A percentile compares a stretch with the other conserved stretches of the same genome.
Conservation (phyloP, 768 basidiomycete species). For the Collybia nuda region DNA sequence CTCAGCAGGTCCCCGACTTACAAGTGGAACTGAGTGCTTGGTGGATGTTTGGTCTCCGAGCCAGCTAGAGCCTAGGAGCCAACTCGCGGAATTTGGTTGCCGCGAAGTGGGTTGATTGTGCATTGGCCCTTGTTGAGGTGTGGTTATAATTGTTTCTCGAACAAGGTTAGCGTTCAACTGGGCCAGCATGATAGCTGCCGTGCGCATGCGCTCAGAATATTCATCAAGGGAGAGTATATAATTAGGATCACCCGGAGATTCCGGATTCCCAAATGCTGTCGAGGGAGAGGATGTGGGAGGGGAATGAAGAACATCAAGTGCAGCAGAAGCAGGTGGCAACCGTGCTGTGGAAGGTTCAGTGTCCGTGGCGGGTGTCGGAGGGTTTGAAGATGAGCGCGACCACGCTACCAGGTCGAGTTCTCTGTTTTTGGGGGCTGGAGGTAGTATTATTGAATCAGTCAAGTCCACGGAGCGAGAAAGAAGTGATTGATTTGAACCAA, state of each 20-base stretch:
- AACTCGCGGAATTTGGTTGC: constrained; percentile 27
- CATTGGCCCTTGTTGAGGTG: constrained; percentile 5
- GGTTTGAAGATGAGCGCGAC: constrained; percentile 60
- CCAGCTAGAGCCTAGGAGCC: constrained; percentile 60
- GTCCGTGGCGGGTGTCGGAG: constrained; percentile 30
- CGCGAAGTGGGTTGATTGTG: constrained; percentile 2
- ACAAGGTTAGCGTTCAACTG: constrained; percentile 86
- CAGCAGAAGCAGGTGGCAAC: constrained; percentile 3
- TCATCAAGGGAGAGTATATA: constrained; percentile 82
- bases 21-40: constrained; percentile 16
- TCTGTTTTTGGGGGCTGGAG: constrained; percentile 81
- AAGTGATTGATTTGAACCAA: constrained; percentile 75
- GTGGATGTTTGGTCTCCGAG: constrained; percentile 24
- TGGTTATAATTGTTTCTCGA: constrained; percentile 45
- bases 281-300: constrained; percentile 7
- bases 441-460: constrained; percentile 82
- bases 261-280: constrained; percentile 10
- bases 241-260: constrained; percentile 16
- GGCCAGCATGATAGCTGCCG: constrained; percentile 97
- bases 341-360: constrained; percentile 12
- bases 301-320: constrained; percentile 5
- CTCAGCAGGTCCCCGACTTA: constrained; percentile 14
- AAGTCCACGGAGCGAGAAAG: constrained; percentile 73
- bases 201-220: constrained; percentile 98
- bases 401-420: constrained; percentile 86